Evolutionary conservation across 2,329 filamentous ascomycete species (phyloP), one percentile per base, ranked within the genome.

Genomic region (Daldinia eschscholtzii): DNA sequence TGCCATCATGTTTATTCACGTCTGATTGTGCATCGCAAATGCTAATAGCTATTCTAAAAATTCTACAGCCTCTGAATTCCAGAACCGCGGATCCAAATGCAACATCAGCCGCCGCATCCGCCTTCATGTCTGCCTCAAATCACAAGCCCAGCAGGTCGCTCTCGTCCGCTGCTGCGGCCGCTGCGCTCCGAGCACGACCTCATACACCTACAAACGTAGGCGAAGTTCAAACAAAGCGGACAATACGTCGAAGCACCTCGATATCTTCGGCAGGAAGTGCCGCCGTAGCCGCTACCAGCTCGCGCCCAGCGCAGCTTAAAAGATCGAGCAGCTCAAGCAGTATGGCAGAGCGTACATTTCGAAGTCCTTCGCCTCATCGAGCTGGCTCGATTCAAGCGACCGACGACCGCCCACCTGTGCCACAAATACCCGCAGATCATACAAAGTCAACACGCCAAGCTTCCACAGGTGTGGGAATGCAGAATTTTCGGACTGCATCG

Each of bases 271-370:
- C 88, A 3, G 73, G 76, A 13, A 79, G 76, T 55, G 85, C 57
- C 18, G 20, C 84, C 39, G 88, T 86, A 71, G 81, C 80, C 56
- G 80, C 82, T 42, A 74, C 80, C 52, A 77, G 81, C 66, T 79
- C 65, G 15, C 53, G 66, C 39, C 64, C 81, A 72, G 73, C 80
- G 71, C 74, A 83, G 59, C 82, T 94, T 68, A 86, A 90, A 69
- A 85, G 93, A 75, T 85, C 87, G 41, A 87, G 85, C 62, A 97
- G 94, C 80, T 87, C 87, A 30, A 87, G 89, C 23, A 97, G 94
- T 57, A 97, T 98, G 94, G 91, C 89, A 33, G 92, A 95, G 78
- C 89, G 95, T 65, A 94, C 93, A 0, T 97, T 98, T 80, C 89
- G 94, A 73, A 92, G 91, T 12, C 89, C 90, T 3, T 97, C 91